Percentiles rank a stretch among this genome's conserved stretches.
Evolutionary conservation across 2,329 filamentous ascomycete species (phyloP).

Genomic region (Beauveria sp.): DNA sequence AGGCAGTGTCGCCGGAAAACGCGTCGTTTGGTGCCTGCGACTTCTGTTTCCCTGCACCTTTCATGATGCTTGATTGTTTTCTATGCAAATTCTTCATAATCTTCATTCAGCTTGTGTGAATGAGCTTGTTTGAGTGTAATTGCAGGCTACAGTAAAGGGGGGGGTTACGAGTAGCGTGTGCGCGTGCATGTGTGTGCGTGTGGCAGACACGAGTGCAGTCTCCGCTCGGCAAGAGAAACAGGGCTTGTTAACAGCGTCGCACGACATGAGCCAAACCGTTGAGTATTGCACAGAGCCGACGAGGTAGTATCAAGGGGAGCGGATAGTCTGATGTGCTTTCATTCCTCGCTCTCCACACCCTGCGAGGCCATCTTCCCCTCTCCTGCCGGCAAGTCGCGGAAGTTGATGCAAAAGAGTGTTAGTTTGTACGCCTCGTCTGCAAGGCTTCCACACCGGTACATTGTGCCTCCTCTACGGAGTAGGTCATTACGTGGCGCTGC

Average conservation of each 20-base stretch:
- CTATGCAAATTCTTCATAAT: no score
- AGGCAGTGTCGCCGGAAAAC: not conserved
- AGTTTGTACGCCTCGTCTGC: not conserved
- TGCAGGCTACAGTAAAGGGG: not conserved
- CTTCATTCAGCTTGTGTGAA: not conserved
- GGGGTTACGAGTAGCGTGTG: not conserved
- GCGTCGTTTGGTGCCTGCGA: not conserved
- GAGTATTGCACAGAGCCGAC: not conserved
- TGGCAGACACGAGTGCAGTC: not conserved
- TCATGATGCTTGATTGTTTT: no score
- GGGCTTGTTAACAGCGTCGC: not conserved
- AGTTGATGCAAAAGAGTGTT: not conserved
- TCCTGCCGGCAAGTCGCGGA: not conserved
- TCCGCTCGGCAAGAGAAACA: not conserved
- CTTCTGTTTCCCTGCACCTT: not conserved
- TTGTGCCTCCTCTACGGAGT: not conserved
- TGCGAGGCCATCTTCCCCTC: not conserved
- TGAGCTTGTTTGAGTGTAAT: not conserved
- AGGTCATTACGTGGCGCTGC: not conserved
- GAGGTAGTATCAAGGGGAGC: not conserved
- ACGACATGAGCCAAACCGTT: not conserved
- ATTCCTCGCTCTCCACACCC: not conserved
- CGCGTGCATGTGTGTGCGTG: not conserved
- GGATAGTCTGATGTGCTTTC: not conserved
- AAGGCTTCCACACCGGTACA: not conserved